Percentiles rank a stretch among this genome's conserved stretches.
Conservation (phyloP, 129 eudicot genomes). For the Escallonia herrerae region DNA sequence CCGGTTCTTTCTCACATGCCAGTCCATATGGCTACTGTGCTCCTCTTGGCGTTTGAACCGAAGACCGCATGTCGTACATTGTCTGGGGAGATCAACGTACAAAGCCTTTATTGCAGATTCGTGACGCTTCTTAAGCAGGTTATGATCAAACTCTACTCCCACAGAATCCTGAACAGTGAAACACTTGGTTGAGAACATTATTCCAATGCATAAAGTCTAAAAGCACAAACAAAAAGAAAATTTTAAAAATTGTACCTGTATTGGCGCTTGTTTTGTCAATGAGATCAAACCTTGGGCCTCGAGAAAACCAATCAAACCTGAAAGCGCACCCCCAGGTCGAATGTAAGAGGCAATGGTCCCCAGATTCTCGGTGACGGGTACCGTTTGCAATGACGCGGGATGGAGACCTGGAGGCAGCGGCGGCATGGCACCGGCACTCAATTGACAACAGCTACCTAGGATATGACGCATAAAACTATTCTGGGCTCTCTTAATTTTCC, state of each 20-base stretch:
- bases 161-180: slow-evolving; percentile 53
- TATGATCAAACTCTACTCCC: slow-evolving; percentile 75
- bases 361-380: slow-evolving; percentile 35
- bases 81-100: slow-evolving; percentile 79
- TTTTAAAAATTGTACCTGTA: slow-evolving; percentile 23
- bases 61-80: slow-evolving; percentile 90
- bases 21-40: slow-evolving; percentile 97
- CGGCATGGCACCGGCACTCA: no score
- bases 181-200: slow-evolving; percentile 2
- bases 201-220: neutral
- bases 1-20: slow-evolving; percentile 94
- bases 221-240: neutral
- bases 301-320: slow-evolving; percentile 64
- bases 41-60: slow-evolving; percentile 89
- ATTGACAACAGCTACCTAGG: no score
- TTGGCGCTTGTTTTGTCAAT: slow-evolving; percentile 38
- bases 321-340: slow-evolving; percentile 44
- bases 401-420: no score
- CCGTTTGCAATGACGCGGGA: no score
- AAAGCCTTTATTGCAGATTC: slow-evolving; percentile 69
- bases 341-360: slow-evolving; percentile 30
- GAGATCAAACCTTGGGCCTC: slow-evolving; percentile 84
- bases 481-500: no score
- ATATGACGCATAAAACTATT: no score
- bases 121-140: slow-evolving; percentile 71